These are phyloP conservation scores for Lachnellula hyalina DNA, from an alignment of 2,329 filamentous ascomycete species.

Conservation along the genomic window DNA sequence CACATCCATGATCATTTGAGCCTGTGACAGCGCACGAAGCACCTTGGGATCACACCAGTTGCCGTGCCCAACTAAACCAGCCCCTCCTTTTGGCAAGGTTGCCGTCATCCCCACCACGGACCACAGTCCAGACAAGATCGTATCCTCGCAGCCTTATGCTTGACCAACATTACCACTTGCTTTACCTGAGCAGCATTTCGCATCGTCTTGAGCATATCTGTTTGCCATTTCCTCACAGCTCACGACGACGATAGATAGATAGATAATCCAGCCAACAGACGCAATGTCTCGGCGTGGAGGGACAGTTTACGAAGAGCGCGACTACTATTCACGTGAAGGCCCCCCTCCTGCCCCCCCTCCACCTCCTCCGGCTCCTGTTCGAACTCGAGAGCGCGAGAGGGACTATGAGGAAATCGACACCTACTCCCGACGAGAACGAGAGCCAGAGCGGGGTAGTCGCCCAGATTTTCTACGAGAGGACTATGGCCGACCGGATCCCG, in stretches of 20 bases:
- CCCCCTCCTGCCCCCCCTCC: constrained; percentile 18
- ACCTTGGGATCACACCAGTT: too few species aligned
- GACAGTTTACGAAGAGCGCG: constrained; percentile 24
- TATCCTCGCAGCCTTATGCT: not conserved
- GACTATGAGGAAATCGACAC: constrained; percentile 28
- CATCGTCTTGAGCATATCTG: not conserved
- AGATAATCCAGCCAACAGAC: not conserved
- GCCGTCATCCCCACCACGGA: not conserved
- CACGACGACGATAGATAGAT: not conserved
- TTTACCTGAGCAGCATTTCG: not conserved
- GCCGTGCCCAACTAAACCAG: not conserved
- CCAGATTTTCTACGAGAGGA: constrained; percentile 30
- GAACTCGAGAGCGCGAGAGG: constrained; percentile 23
- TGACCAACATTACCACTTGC: not conserved
- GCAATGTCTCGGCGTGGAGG: constrained; percentile 21
- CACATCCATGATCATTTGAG: not conserved
- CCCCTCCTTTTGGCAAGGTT: not conserved
- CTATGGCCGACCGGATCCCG: constrained; percentile 21
- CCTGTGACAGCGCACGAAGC: not conserved
- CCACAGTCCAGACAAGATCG: not conserved
- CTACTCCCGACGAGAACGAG: constrained; percentile 20
- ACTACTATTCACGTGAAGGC: constrained; percentile 24
- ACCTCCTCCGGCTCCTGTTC: constrained; percentile 12
- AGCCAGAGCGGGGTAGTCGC: constrained; percentile 21
- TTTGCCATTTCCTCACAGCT: not conserved